Evolutionary conservation across 768 basidiomycete genomes (phyloP).

Genomic region (Psilocybe cubensis): DNA sequence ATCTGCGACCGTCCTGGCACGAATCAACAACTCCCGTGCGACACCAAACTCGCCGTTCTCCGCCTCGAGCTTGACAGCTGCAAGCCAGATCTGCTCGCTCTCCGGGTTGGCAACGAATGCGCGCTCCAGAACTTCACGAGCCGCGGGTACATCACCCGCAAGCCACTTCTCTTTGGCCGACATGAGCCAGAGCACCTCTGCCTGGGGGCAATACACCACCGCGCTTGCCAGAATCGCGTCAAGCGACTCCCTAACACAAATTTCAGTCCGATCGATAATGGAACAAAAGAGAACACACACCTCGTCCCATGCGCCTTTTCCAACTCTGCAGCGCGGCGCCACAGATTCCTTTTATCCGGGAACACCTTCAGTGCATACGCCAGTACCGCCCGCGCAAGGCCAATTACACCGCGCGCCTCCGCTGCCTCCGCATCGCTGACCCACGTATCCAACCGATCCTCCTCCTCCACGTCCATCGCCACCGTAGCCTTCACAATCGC

Average conservation of each 20-base stretch:
- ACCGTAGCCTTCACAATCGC: slow-evolving; percentile 96
- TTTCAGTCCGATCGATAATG: not conserved
- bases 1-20: slow-evolving; percentile 89
- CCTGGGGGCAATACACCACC: slow-evolving; percentile 90
- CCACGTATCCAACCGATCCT: slow-evolving; percentile 91
- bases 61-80: slow-evolving; percentile 95
- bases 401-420: slow-evolving; percentile 72
- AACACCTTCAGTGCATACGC: slow-evolving; percentile 92
- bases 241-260: slow-evolving; percentile 54
- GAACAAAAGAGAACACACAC: slow-evolving; percentile 34
- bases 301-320: slow-evolving; percentile 90
- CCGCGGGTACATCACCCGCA: slow-evolving; percentile 84
- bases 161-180: slow-evolving; percentile 98
- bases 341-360: slow-evolving; percentile 83
- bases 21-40: slow-evolving; percentile 83
- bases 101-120: slow-evolving; percentile 96
- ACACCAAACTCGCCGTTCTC: slow-evolving; percentile 92
- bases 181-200: slow-evolving; percentile 98
- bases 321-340: slow-evolving; percentile 91
- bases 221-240: slow-evolving; percentile 83
- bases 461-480: slow-evolving; percentile 93
- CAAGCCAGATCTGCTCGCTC: slow-evolving; percentile 97
- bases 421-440: slow-evolving; percentile 88
- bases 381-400: slow-evolving; percentile 85
- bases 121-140: slow-evolving; percentile 83